phyloP scores from a whole-genome alignment of 2,329 filamentous ascomycete species.

The Microascus cirrosus region DNA sequence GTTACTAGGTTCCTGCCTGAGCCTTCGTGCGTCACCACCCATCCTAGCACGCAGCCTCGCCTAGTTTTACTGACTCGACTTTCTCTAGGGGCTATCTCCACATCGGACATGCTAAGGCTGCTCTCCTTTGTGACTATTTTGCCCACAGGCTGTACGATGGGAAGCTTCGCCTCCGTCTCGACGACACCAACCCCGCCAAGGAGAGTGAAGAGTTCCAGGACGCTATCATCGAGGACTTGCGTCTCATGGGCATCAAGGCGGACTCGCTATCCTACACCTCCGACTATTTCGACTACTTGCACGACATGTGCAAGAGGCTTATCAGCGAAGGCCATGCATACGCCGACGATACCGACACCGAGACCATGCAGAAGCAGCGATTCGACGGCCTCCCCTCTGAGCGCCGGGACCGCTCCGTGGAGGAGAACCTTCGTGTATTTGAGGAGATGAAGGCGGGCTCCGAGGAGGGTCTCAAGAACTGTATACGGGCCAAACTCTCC shows the following conservation, averaged over 20 bases:
- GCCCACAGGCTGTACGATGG: conserved; percentile 89
- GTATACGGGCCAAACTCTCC: conserved; percentile 90
- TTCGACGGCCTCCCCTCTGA: conserved; percentile 75
- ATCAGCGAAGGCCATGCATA: conserved; percentile 85
- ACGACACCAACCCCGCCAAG: conserved; percentile 95
- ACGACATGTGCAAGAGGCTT: conserved; percentile 72
- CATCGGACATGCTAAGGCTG: conserved; percentile 92
- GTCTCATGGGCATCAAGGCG: conserved; percentile 82
- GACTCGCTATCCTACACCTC: conserved; percentile 83
- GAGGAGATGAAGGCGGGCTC: conserved; percentile 85
- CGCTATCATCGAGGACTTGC: conserved; percentile 82
- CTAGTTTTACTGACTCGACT: conserved; percentile 1
- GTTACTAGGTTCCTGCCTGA: conserved; percentile 90
- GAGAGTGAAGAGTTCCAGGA: conserved; percentile 97
- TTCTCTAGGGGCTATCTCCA: conserved; percentile 64
- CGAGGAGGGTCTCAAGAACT: conserved; percentile 71
- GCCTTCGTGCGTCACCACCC: conserved; percentile 53
- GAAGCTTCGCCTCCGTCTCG: conserved; percentile 82
- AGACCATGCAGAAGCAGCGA: conserved; percentile 77
- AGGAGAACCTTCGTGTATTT: conserved; percentile 78
- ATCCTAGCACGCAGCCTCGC: conserved; percentile 9
- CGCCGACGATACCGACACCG: conserved; percentile 85
- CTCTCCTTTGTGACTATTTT: conserved; percentile 91
- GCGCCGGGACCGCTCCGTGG: conserved; percentile 64
- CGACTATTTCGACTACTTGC: conserved; percentile 90